Evolutionary conservation across 129 eudicot genomes (phyloP), one percentile per base, ranked within the genome.

Genomic region (Tanacetum coccineum): DNA sequence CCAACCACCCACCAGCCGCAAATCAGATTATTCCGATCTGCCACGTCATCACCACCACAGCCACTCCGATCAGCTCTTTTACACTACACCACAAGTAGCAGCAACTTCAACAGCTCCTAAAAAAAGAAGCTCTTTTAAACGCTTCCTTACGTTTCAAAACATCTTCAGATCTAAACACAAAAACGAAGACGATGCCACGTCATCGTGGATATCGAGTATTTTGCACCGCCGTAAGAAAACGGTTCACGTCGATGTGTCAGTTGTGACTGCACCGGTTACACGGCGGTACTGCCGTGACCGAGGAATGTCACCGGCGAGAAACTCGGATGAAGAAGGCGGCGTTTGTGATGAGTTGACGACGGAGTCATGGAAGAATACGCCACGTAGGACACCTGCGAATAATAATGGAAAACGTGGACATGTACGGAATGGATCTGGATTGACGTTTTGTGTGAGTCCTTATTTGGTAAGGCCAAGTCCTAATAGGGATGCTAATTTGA

Each of bases 271-370:
- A 18, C 64, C 46, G 14, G 65, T 73, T 1, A 72, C 80, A 44
- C 65, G 32, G 48, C 36, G 14, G 32, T 78, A 80, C 73, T 32
- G 67, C 49, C 78, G 71, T 15, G 85, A 76, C 65, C 81, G 87
- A 3, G 96, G 96, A 78, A 75, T 83, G 90, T 79, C 94, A 17
- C 96, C 96, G 64, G 95, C 69, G 57, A 64, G 87, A 51, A 70
- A 62, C 60, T 62, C 95, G 9, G 82, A 78, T 39, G 81, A 66
- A 0, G 75, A 48, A 18, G 78, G 71, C 3, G 87, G 76, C 59
- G 80, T 79, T 84, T 93, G 82, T 2, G 64, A 75, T 74, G 90
- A 83, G 30, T 77, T 86, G 1, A 22, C 88, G 1, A 75, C 73
- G 14, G 79, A 68, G 11, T 67, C 80, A 1, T 77, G 85, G 93